phyloP scores from a whole-genome alignment of 768 basidiomycete species.

The Amanita fuliginea region DNA sequence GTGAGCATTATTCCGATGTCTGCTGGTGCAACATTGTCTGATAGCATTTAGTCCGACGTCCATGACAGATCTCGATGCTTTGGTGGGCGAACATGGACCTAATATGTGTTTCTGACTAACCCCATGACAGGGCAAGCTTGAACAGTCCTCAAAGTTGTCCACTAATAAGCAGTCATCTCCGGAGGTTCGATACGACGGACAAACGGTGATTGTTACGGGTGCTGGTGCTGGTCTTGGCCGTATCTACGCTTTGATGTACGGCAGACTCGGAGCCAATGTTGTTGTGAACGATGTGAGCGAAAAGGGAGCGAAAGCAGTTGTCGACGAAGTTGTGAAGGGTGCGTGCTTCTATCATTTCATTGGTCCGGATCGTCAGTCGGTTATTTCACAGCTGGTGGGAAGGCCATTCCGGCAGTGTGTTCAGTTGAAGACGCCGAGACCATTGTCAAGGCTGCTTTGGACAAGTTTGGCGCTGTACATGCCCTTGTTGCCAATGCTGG shows the following conservation, averaged over 20 bases:
- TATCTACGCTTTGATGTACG: constrained; percentile 86
- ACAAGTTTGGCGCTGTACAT: constrained; percentile 83
- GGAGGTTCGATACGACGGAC: constrained; percentile 71
- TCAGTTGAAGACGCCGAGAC: constrained; percentile 89
- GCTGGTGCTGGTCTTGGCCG: constrained; percentile 93
- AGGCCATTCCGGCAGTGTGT: constrained; percentile 71
- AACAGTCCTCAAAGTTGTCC: constrained; percentile 49
- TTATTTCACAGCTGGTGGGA: constrained; percentile 61
- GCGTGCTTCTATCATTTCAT: constrained; percentile 8
- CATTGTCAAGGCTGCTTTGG: constrained; percentile 79
- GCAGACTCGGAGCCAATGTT: constrained; percentile 87
- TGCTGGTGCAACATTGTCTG: neutral
- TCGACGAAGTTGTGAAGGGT: constrained; percentile 81
- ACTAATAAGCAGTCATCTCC: constrained; percentile 61
- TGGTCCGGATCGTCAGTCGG: neutral
- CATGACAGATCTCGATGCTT: constrained; percentile 49
- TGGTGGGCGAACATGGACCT: constrained; percentile 22
- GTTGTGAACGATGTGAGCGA: constrained; percentile 92
- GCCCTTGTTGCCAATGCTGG: constrained; percentile 90
- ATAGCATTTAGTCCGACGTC: constrained; percentile 43
- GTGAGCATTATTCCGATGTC: constrained; percentile 30
- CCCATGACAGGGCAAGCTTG: constrained; percentile 37
- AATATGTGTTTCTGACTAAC: neutral
- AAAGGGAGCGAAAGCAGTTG: constrained; percentile 74
- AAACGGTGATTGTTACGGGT: constrained; percentile 91